phyloP scores from a whole-genome alignment of 2,329 filamentous ascomycete genomes.

The Stagonosporopsis rhizophila region DNA sequence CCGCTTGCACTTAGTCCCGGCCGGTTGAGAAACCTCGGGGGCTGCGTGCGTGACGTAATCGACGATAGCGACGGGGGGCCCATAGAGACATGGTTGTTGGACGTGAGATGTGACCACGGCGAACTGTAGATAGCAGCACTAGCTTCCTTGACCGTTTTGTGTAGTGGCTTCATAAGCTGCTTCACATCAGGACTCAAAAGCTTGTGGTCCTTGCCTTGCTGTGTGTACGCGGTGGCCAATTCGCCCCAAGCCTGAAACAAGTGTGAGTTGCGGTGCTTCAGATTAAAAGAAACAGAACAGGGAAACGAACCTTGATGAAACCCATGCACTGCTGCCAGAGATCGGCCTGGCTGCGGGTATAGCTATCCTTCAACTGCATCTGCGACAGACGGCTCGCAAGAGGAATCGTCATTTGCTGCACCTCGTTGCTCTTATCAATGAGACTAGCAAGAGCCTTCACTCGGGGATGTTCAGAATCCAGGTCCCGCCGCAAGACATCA shows the following conservation, averaged over 20 bases:
- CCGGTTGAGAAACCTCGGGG: conserved; percentile 40
- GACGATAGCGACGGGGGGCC: conserved; percentile 44
- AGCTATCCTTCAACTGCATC: conserved; percentile 86
- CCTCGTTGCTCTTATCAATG: conserved; percentile 72
- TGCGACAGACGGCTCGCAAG: conserved; percentile 75
- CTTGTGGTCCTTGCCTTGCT: conserved; percentile 52
- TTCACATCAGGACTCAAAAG: conserved; percentile 71
- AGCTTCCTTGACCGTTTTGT: conserved; percentile 82
- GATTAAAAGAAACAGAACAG: conserved; percentile 21
- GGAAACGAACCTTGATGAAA: conserved; percentile 64
- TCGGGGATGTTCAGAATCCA: conserved; percentile 45
- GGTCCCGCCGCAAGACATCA: conserved; percentile 38
- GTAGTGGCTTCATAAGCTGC: conserved; percentile 77
- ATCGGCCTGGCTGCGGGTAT: conserved; percentile 69
- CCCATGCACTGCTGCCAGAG: conserved; percentile 76
- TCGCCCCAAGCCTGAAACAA: conserved; percentile 67
- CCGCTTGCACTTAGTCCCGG: conserved; percentile 32
- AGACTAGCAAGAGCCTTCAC: conserved; percentile 61
- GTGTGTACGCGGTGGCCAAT: conserved; percentile 58
- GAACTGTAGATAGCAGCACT: conserved; percentile 73
- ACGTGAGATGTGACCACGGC: conserved; percentile 65
- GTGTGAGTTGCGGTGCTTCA: conserved; percentile 41
- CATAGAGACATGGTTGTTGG: conserved; percentile 39
- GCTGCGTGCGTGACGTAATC: conserved; percentile 45
- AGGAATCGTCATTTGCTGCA: conserved; percentile 75